These are phyloP conservation scores for Aristolochia fimbriata DNA, from an alignment of 164 flowering plant genomes.

Conservation along the genomic window DNA sequence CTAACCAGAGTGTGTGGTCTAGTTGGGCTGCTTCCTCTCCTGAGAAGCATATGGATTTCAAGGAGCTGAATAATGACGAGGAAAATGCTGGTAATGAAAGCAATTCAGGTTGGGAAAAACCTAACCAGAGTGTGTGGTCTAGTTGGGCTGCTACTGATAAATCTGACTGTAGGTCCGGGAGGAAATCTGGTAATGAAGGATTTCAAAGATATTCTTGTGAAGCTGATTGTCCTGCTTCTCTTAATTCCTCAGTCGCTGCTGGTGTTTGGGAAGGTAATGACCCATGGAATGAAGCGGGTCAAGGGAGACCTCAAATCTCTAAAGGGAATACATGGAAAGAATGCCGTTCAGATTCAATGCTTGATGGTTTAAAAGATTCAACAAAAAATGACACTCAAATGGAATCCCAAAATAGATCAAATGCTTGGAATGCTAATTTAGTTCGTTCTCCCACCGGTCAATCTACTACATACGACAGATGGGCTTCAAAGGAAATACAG, in stretches of 20 bases:
- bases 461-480: not conserved
- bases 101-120: constrained; percentile 7
- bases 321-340: too few relatives aligned
- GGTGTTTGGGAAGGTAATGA: too few relatives aligned
- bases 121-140: constrained; percentile 1
- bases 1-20: constrained; percentile 1
- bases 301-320: too few relatives aligned
- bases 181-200: too few relatives aligned
- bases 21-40: constrained; percentile 15
- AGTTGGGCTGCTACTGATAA: not conserved
- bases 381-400: too few relatives aligned
- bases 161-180: not conserved
- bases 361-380: too few relatives aligned
- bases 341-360: not conserved
- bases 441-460: not conserved
- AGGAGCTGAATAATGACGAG: constrained; percentile 60
- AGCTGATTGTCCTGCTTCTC: too few relatives aligned
- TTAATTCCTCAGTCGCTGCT: too few relatives aligned
- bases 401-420: not conserved
- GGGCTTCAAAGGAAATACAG: not conserved
- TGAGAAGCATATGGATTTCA: constrained; percentile 24
- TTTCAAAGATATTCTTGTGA: too few relatives aligned
- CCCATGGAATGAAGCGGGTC: too few relatives aligned
- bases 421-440: not conserved
- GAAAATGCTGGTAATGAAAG: not conserved